A percentile compares a stretch with the other conserved stretches of the same genome.
These are phyloP conservation scores for Lactarius tabidus DNA, from an alignment of 768 basidiomycete species.

Conservation along the genomic window DNA sequence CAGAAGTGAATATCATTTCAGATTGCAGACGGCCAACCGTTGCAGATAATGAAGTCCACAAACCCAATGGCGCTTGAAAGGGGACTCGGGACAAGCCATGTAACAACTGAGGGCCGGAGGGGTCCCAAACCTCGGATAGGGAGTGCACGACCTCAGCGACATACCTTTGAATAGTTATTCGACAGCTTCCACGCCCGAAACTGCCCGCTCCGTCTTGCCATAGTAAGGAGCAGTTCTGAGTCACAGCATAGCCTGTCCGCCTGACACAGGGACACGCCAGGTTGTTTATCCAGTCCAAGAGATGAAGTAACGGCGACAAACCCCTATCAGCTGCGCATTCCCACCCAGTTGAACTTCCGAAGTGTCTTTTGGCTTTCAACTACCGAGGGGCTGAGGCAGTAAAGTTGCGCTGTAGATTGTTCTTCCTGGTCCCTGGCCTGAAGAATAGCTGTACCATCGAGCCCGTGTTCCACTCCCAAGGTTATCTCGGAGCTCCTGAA, in stretches of 20 bases:
- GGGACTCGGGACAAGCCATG: not conserved
- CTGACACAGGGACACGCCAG: no score
- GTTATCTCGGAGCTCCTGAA: not conserved
- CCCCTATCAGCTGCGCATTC: not conserved
- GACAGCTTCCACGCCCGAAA: conserved; percentile 19
- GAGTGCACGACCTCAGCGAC: not conserved
- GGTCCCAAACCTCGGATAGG: not conserved
- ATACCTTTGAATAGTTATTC: not conserved
- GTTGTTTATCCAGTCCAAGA: not conserved
- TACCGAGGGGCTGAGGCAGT: not conserved
- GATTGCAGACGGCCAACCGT: not conserved
- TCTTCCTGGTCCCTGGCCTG: conserved; percentile 24
- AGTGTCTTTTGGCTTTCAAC: not conserved
- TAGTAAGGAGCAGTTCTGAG: conserved; percentile 6
- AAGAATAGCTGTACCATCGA: conserved; percentile 12
- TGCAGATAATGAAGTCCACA: not conserved
- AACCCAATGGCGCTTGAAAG: not conserved
- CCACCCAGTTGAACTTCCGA: not conserved
- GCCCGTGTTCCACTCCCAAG: not conserved
- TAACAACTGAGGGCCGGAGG: not conserved
- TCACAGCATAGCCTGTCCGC: not conserved
- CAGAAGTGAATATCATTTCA: not conserved
- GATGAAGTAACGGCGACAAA: not conserved
- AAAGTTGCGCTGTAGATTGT: not conserved
- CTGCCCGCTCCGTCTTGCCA: conserved; percentile 21